These are phyloP conservation scores for Calycina herbarum DNA, from an alignment of 2,329 filamentous ascomycete genomes.

Conservation along the genomic window DNA sequence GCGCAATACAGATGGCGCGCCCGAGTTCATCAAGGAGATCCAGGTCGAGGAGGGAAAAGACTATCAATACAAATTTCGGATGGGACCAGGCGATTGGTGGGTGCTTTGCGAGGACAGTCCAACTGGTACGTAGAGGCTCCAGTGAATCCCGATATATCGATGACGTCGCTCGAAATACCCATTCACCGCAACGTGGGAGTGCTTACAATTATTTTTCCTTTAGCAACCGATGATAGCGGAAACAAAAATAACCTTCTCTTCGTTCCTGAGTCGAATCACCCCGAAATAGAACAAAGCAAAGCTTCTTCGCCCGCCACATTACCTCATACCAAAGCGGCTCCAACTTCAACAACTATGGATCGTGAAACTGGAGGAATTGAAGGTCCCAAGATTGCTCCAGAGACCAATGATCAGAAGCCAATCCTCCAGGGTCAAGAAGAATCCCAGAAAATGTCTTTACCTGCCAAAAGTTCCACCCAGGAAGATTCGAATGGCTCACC, in stretches of 20 bases:
- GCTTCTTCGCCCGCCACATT: no score
- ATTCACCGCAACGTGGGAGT: constrained; percentile 7
- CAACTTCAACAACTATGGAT: no score
- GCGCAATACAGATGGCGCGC: constrained; percentile 51
- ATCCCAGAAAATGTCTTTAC: no score
- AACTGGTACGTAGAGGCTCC: constrained; percentile 49
- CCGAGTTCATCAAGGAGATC: constrained; percentile 59
- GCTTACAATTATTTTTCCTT: constrained; percentile 12
- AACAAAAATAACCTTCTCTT: constrained; percentile 54
- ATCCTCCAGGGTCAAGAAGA: neutral
- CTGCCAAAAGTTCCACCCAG: neutral
- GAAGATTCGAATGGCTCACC: constrained; percentile 4
- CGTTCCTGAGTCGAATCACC: constrained; percentile 30
- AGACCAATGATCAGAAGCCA: neutral
- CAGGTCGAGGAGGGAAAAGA: constrained; percentile 55
- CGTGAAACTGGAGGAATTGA: no score
- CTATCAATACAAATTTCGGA: constrained; percentile 74
- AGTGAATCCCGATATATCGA: neutral
- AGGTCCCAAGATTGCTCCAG: neutral
- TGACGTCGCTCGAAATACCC: neutral
- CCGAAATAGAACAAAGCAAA: no score
- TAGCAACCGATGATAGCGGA: constrained; percentile 51
- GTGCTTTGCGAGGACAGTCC: constrained; percentile 62
- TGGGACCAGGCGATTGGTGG: constrained; percentile 70
- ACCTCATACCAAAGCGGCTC: no score